Conservation (phyloP, 1,284 basidiomycete species). For the Pyrrhoderma noxium region DNA sequence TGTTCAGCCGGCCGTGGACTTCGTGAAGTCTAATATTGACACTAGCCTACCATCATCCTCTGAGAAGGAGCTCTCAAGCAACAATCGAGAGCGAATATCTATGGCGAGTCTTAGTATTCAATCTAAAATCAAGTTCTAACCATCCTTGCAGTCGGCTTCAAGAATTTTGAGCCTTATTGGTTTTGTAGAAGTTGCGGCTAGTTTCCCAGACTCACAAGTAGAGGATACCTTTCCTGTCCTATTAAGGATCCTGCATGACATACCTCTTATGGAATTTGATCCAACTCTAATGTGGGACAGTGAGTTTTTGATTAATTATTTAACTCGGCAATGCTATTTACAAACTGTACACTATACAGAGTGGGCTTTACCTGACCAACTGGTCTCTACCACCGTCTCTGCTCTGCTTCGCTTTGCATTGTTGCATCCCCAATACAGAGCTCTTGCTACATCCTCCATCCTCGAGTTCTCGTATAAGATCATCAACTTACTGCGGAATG, state of each 20-base stretch:
- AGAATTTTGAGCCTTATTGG: slow-evolving; percentile 70
- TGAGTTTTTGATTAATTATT: slow-evolving; percentile 25
- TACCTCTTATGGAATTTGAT: slow-evolving; percentile 72
- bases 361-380: slow-evolving; percentile 77
- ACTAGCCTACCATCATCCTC: slow-evolving; percentile 27
- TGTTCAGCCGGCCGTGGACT: slow-evolving; percentile 41
- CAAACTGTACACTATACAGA: slow-evolving; percentile 33
- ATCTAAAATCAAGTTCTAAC: neutral
- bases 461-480: slow-evolving; percentile 52
- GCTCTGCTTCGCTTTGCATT: slow-evolving; percentile 65
- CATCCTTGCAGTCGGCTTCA: slow-evolving; percentile 41
- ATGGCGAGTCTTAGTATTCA: slow-evolving; percentile 41
- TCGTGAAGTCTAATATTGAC: slow-evolving; percentile 57
- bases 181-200: slow-evolving; percentile 65
- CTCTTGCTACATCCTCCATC: slow-evolving; percentile 47
- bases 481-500: slow-evolving; percentile 46
- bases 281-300: slow-evolving; percentile 70
- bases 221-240: slow-evolving; percentile 46
- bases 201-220: slow-evolving; percentile 50
- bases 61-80: slow-evolving; percentile 17
- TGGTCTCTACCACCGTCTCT: slow-evolving; percentile 68
- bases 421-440: slow-evolving; percentile 40
- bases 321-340: neutral
- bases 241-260: slow-evolving; percentile 57
- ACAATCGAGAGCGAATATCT: slow-evolving; percentile 33